Conservation (phyloP, 225 moss, liverwort and hornwort species). For the Bryum argenteum region DNA sequence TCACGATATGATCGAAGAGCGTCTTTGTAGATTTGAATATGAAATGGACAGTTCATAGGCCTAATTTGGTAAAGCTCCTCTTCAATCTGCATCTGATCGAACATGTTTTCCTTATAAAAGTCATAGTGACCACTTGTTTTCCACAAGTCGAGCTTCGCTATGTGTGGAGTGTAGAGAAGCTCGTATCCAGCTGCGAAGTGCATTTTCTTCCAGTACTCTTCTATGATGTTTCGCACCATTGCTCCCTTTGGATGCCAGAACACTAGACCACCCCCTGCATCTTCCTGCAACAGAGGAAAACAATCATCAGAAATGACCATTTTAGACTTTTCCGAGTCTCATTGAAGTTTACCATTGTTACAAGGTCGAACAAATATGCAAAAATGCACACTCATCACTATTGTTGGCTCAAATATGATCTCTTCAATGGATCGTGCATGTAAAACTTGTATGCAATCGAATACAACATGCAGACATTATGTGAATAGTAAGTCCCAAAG, state of each 20-base stretch:
- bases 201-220: conserved; percentile 94
- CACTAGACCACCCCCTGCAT: conserved; percentile 95
- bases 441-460: too few species aligned
- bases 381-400: too few species aligned
- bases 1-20: conserved; percentile 88
- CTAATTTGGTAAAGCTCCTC: conserved; percentile 93
- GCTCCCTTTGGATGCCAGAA: conserved; percentile 99
- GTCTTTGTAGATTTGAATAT: conserved; percentile 96
- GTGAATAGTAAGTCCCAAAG: too few species aligned
- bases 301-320: conserved; percentile 5
- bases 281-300: conserved; percentile 62
- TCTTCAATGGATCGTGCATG: too few species aligned
- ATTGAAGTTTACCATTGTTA: too few species aligned
- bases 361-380: too few species aligned
- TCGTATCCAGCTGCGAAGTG: conserved; percentile 89
- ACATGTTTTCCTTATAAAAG: conserved; percentile 98
- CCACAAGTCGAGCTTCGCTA: conserved; percentile 95
- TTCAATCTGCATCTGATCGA: conserved; percentile 92
- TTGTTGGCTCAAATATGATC: too few species aligned
- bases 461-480: too few species aligned
- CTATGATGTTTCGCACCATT: conserved; percentile 85
- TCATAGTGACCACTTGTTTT: conserved; percentile 96
- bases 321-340: not conserved
- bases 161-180: conserved; percentile 95
- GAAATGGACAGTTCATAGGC: conserved; percentile 99